Evolutionary conservation across 1,139 yeast species (phyloP), one percentile per base, ranked within the genome.

Genomic region (Geotrichum candidum): DNA sequence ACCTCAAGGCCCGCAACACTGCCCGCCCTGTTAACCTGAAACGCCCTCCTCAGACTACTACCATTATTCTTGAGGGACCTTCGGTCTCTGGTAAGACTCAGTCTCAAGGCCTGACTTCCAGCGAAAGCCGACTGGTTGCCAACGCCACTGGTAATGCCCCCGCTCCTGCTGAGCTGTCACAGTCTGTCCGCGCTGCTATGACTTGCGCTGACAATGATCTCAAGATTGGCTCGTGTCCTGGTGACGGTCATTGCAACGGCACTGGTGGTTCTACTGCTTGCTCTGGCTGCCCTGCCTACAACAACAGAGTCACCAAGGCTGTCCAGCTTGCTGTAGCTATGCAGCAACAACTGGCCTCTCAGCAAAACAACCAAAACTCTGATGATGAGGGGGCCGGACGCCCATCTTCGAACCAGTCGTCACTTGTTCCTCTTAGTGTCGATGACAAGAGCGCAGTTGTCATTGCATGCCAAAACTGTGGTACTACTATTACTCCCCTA

Each of bases 171-270:
- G 53, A 29, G 5, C 53, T 33, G 23, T 18, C 33, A 7, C 51
- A 23, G 11, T 23, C 51, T 38, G 50, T 38, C 7, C 29, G 50
- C 2, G 41, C 55, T 33, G 45, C 51, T 1, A 38, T 29, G 50
- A 45, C 53, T 15, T 33, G 15, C 23, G 15, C 35, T 3, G 22
- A 41, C 23, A 31, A 50, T 4, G 57, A 27, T 9, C 51, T 35
- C 41, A 60, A 46, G 53, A 41, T 29, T 22, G 96, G 96, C 0
- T 81, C 88, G 3, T 89, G 96, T 70, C 84, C 86, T 63, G 96
- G 96, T 11, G 90, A 87, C 68, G 96, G 96, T 5, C 80, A 85
- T 65, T 89, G 96, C 73, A 88, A 88, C 69, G 96, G 96, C 1
- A 88, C 94, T 1, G 96, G 96, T 3, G 96, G 96, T 1, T 77